Conservation (phyloP, 1,284 basidiomycete species). For the Hypsizygus ulmarius region DNA sequence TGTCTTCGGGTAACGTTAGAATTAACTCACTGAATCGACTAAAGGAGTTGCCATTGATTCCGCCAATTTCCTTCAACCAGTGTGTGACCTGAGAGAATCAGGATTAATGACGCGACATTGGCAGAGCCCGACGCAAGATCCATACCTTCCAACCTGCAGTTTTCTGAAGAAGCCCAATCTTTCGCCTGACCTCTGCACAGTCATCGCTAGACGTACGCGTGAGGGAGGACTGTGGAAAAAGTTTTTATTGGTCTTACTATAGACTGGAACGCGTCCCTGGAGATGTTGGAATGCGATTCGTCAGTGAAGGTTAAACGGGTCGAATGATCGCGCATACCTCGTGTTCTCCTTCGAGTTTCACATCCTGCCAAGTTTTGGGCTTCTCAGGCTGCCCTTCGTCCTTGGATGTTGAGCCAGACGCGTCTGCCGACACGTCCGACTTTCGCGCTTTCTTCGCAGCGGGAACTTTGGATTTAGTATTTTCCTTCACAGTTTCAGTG, state of each 20-base stretch:
- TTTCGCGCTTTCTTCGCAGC: constrained; percentile 24
- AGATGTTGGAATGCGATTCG: background rate
- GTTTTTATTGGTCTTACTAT: constrained; percentile 23
- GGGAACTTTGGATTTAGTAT: constrained; percentile 10
- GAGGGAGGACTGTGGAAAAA: background rate
- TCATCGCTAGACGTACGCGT: constrained; percentile 34
- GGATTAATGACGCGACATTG: background rate
- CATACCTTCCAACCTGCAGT: constrained; percentile 43
- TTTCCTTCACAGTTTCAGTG: constrained; percentile 5
- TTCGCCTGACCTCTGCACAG: constrained; percentile 46
- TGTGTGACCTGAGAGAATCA: constrained; percentile 32
- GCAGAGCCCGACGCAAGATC: background rate
- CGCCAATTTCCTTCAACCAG: constrained; percentile 46
- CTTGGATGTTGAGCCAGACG: constrained; percentile 3
- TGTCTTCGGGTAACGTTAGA: background rate
- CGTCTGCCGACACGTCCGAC: constrained; percentile 9
- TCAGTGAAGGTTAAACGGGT: background rate
- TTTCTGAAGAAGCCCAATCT: constrained; percentile 42
- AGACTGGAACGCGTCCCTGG: constrained; percentile 30
- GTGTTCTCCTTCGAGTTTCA: constrained; percentile 26
- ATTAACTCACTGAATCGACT: constrained; percentile 41
- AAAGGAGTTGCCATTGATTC: constrained; percentile 47
- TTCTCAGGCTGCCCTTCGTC: constrained; percentile 6
- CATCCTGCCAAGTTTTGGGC: constrained; percentile 25
- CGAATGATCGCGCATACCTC: constrained; percentile 18